Conservation (phyloP, 2,329 filamentous ascomycete species). For the Neofusicoccum cordaticola region DNA sequence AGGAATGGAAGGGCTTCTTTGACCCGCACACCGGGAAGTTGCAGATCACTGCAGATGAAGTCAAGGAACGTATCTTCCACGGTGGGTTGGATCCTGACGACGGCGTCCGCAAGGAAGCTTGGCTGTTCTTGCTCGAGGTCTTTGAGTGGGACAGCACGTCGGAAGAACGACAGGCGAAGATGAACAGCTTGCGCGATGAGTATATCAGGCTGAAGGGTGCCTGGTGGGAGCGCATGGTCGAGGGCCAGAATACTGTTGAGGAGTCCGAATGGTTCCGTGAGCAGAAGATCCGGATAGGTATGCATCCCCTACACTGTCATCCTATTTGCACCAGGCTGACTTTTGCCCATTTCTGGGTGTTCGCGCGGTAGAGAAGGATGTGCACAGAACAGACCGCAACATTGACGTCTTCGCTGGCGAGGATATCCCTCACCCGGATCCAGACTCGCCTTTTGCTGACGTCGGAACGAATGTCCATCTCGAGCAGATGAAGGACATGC, state of each 20-base stretch:
- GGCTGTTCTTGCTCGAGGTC: constrained; percentile 89
- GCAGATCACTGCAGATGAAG: constrained; percentile 80
- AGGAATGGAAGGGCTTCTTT: constrained; percentile 92
- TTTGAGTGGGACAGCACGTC: constrained; percentile 88
- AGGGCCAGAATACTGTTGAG: constrained; percentile 74
- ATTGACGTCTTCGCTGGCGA: constrained; percentile 96
- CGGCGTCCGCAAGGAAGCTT: constrained; percentile 91
- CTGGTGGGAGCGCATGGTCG: constrained; percentile 94
- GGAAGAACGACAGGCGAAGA: constrained; percentile 78
- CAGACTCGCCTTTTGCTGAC: constrained; percentile 89
- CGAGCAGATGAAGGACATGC: constrained; percentile 99
- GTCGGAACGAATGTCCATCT: constrained; percentile 94
- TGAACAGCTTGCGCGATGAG: constrained; percentile 84
- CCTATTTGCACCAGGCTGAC: constrained; percentile 35
- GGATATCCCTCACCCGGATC: constrained; percentile 94
- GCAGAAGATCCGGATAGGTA: constrained; percentile 89
- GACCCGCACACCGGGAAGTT: constrained; percentile 71
- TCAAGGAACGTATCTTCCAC: constrained; percentile 96
- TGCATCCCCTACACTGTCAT: constrained; percentile 33
- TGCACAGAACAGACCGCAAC: constrained; percentile 91
- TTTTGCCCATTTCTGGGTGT: constrained; percentile 55
- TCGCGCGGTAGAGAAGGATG: constrained; percentile 81
- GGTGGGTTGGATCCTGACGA: constrained; percentile 86
- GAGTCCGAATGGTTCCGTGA: constrained; percentile 96
- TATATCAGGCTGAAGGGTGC: constrained; percentile 90